A percentile compares a stretch with the other conserved stretches of the same genome.
These are phyloP conservation scores for Zygosaccharomyces bisporus DNA, from an alignment of 805 yeast species.

Conservation along the genomic window DNA sequence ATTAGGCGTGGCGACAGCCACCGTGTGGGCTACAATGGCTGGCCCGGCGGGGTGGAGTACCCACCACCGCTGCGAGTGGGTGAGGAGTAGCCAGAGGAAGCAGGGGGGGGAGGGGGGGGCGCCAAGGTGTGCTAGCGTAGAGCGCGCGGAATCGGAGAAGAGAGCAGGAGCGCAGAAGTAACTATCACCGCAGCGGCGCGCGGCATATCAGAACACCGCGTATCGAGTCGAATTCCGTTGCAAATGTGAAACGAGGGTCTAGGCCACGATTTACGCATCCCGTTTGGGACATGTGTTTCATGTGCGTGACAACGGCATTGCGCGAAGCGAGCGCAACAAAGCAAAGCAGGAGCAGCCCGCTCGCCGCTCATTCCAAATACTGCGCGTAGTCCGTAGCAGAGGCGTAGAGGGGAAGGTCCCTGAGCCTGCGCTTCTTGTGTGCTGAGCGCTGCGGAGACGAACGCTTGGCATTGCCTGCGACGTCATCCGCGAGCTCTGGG, in stretches of 20 bases:
- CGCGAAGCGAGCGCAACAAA: background rate
- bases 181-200: background rate
- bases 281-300: constrained; percentile 4
- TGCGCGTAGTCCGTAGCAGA: constrained; percentile 78
- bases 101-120: background rate
- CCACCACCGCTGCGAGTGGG: too few species aligned
- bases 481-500: constrained; percentile 12
- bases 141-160: background rate
- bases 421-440: constrained; percentile 53
- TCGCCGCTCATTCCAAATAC: constrained; percentile 9
- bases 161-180: background rate
- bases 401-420: constrained; percentile 78
- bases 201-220: background rate
- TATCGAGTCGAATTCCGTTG: background rate
- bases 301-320: background rate
- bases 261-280: constrained; percentile 1
- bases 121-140: too few species aligned
- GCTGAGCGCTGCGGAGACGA: constrained; percentile 18
- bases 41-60: too few species aligned
- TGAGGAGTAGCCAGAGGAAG: background rate
- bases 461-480: constrained; percentile 19
- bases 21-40: background rate
- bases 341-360: background rate
- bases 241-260: background rate
- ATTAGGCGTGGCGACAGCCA: background rate